These are phyloP conservation scores for Ceratobasidium sp. DNA, from an alignment of 1,284 basidiomycete genomes.

Conservation along the genomic window DNA sequence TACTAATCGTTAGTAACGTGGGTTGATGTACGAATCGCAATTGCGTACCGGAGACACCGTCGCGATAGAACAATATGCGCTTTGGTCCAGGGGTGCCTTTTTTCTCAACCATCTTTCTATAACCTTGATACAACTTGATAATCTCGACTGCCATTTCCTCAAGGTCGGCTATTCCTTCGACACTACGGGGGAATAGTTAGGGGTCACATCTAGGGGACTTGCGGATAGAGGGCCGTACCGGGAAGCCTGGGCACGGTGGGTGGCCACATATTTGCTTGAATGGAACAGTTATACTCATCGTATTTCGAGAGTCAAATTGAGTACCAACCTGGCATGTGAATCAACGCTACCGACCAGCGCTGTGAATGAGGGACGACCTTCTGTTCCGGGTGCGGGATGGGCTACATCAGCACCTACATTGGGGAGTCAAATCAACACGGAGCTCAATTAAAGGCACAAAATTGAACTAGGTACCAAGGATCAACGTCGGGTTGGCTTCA, in stretches of 20 bases:
- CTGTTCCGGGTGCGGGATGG: conserved; percentile 80
- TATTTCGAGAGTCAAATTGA: not conserved
- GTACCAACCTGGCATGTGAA: conserved; percentile 56
- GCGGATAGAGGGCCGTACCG: conserved; percentile 75
- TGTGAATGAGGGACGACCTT: conserved; percentile 80
- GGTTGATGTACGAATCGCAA: not conserved
- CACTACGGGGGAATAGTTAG: not conserved
- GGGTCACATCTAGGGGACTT: not conserved
- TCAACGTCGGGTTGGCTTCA: conserved; percentile 75
- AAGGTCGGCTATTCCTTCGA: conserved; percentile 37
- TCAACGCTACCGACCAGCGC: conserved; percentile 81
- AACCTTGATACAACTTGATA: conserved; percentile 42
- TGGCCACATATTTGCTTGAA: conserved; percentile 67
- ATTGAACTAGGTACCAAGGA: conserved; percentile 69
- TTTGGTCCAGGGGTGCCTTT: conserved; percentile 22
- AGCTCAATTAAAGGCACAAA: no score
- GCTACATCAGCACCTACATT: conserved; percentile 78
- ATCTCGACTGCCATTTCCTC: conserved; percentile 34
- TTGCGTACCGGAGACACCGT: conserved; percentile 70
- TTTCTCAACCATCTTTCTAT: conserved; percentile 26
- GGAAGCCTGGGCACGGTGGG: conserved; percentile 75
- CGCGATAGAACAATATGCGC: conserved; percentile 54
- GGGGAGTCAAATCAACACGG: not conserved
- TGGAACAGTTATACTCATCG: conserved; percentile 52
- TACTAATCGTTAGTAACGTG: not conserved